Percentiles rank a stretch among this genome's conserved stretches.
Evolutionary conservation across 2,329 filamentous ascomycete genomes (phyloP).

Genomic region (Paecilomyces dactylethromorphus): DNA sequence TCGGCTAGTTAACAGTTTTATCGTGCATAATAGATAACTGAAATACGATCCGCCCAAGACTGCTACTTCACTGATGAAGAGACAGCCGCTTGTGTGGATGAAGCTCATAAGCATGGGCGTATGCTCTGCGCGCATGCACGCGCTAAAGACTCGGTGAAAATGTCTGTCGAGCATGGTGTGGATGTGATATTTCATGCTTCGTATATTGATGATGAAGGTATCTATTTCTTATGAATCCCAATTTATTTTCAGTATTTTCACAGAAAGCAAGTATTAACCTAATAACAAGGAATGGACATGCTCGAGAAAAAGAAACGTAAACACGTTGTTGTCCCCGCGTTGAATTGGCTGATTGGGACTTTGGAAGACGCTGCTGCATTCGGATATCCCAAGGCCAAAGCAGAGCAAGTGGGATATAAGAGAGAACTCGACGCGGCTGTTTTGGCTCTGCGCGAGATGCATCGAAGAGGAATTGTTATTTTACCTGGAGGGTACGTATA

Average conservation of each 20-base stretch:
- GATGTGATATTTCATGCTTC: conserved; percentile 45
- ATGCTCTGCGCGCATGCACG: conserved; percentile 41
- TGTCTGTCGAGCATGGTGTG: conserved; percentile 39
- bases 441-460: conserved; percentile 39
- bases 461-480: conserved; percentile 38
- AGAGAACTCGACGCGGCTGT: conserved; percentile 37
- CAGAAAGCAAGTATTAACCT: conserved; percentile 30
- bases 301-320: conserved; percentile 32
- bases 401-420: conserved; percentile 40
- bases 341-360: conserved; percentile 40
- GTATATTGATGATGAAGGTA: conserved; percentile 36
- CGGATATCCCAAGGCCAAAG: conserved; percentile 37
- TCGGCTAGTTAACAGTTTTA: not conserved
- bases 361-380: conserved; percentile 32
- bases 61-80: conserved; percentile 43
- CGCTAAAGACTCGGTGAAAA: conserved; percentile 38
- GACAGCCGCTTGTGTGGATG: conserved; percentile 43
- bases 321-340: conserved; percentile 36
- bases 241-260: not conserved
- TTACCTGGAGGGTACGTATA: conserved; percentile 32
- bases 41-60: conserved; percentile 32
- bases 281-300: conserved; percentile 21
- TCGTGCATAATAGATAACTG: conserved; percentile 15
- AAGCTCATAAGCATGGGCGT: conserved; percentile 30
- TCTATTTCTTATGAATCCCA: not conserved